Evolutionary conservation across 140 eudicot species (phyloP), one percentile per base, ranked within the genome.

Genomic region (Bidens hawaiensis): DNA sequence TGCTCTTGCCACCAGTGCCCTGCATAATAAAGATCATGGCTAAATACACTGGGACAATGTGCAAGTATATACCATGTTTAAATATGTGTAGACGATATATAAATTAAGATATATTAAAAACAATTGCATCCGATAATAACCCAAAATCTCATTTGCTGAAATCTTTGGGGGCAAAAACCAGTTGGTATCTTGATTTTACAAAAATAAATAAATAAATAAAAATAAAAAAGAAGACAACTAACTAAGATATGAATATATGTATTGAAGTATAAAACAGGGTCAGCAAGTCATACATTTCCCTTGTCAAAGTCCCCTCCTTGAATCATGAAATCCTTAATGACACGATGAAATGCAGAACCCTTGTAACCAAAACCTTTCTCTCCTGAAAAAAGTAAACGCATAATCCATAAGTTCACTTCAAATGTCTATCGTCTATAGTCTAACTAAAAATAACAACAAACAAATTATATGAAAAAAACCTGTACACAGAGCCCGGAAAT

Each of bases 1-100:
- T 91, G 81, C 96, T 93, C 72, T 88, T 93, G 21, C 99, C 99
- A 50, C 99, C 99, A 40, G 99, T 87, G 49, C 99, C 99, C 99
- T 87, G 84, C 54, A 59, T 74, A 41, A 30, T 7, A n/a, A 33
- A 14, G 60, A 25, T 30, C 26, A 47, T 21, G 1, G 16, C 5
- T 6, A 50, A 9, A 17, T 7, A 22, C 18, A 65, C 25, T 4
- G 15, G 5, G 27, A 10, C 25, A 15, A 16, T 8, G 31, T 50
- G 12, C 6, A 17, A 6, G 53, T 1, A 24, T 7, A 62, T 42
- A 42, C 42, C 38, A 62, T 10, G 55, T 17, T 22, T 25, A 62
- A 15, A 62, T 52, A 16, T 54, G 60, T 10, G 43, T 62, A 36
- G 12, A 43, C 57, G 1, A 26, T 38, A 38, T 23, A 26, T 24